Base-by-base conservation (phyloP, 2,329 filamentous ascomycete genomes). In the Esteya vermicola region DNA sequence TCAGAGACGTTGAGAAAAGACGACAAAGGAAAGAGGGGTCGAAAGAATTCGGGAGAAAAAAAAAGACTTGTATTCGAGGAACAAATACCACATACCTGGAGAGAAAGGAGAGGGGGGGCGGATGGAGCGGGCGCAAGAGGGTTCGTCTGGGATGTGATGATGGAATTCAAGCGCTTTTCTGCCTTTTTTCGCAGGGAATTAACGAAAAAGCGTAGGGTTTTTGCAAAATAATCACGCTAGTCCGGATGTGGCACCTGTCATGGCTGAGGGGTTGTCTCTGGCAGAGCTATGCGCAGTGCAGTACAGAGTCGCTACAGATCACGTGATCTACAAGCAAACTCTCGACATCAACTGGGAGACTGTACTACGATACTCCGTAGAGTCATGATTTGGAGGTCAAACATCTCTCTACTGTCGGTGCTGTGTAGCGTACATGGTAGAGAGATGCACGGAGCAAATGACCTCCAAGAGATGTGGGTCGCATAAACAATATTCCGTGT, bases 401-500 rank as follows among this genome's bases (percentile, higher is more conserved):
- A n/a, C n/a, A n/a, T n/a, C n/a, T n/a, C n/a, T n/a, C n/a, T n/a
- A n/a, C n/a, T n/a, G n/a, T n/a, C n/a, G n/a, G n/a, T n/a, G n/a
- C n/a, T n/a, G n/a, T n/a, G n/a, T n/a, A n/a, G n/a, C n/a, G n/a
- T n/a, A n/a, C n/a, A n/a, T n/a, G n/a, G n/a, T n/a, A n/a, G n/a
- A 6, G 27, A 6, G 14, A n/a, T 9, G n/a, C 28, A 31, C 13
- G 28, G 13, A 7, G n/a, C 13, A n/a, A 16, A n/a, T 4, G 12
- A n/a, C 16, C 6, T 33, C 14, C 18, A 9, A 19, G 16, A 6
- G 27, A 2, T 21, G 26, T 12, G 32, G 18, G 16, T 5, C 41
- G 45, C 42, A 41, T 38, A 26, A 48, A 45, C 22, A 41, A 40
- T 43, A 38, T n/a, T 48, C 46, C 46, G 46, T 14, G 23, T 7